Evolutionary conservation across 129 eudicot species (phyloP), one percentile per base, ranked within the genome.

Genomic region (Flaveria ramosissima): DNA sequence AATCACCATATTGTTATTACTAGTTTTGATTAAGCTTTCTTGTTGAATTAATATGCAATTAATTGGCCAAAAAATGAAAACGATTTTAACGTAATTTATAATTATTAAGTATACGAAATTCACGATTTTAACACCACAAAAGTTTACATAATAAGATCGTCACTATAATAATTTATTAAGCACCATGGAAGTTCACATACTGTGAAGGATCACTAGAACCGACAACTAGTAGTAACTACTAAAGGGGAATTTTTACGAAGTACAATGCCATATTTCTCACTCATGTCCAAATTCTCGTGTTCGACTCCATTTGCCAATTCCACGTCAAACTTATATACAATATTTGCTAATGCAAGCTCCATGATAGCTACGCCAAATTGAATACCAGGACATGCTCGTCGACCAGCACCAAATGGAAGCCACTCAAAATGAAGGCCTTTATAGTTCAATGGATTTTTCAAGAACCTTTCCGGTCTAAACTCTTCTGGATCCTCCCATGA

Each of bases 381-480:
- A 26, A 26, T 30, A 26, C 68, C 43, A 12, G 42, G 68, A 41
- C 43, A 26, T 61, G 68, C 36, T 61, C 68, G 17, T 26, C 68
- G 68, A 26, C 42, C 68, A 26, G 68, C 68, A 61, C 68, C 68
- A 26, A 61, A 26, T 13, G 43, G 68, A 61, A 61, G 68, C 68
- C 68, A 61, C 68, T 61, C 68, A 26, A 61, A 61, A 61, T 61
- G 42, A 24, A 26, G 17, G 41, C 68, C 43, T 61, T 61, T 61
- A 30, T 61, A 61, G 68, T 15, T 61, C 6, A 26, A 12, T 6
- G 42, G 9, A 26, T 26, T 26, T 61, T 61, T 6, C 68, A 61
- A 61, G 68, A 61, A 61, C 68, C 68, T 61, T 61, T 61, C 68
- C 13, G 42, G 68, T 24, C 4, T 61, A 61, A 61, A 61, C 68